Conservation (phyloP, 257 asterid genomes). For the Forsythia viridissima region DNA sequence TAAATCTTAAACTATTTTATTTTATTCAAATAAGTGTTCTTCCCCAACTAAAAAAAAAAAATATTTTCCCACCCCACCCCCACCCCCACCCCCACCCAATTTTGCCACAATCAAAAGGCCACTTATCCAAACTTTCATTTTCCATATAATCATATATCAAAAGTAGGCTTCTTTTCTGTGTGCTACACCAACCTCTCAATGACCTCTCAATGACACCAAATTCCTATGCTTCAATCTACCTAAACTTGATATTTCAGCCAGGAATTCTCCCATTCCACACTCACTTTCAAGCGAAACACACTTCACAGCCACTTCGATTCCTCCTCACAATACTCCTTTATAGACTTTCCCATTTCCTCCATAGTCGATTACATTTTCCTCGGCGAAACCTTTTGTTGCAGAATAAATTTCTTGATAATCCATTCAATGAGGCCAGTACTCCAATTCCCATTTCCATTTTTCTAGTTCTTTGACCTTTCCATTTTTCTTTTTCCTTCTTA, state of each 20-base stretch:
- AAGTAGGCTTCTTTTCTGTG: slow-evolving; percentile 57
- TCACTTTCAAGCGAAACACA: slow-evolving; percentile 40
- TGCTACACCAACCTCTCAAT: slow-evolving; percentile 81
- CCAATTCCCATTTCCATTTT: slow-evolving; percentile 44
- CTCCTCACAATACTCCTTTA: slow-evolving; percentile 39
- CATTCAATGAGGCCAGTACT: slow-evolving; percentile 49
- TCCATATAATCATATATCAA: slow-evolving; percentile 76
- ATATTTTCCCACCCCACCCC: no score
- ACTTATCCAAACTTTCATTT: slow-evolving; percentile 67
- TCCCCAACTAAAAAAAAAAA: no score
- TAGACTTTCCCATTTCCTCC: slow-evolving; percentile 55
- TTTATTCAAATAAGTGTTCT: no score
- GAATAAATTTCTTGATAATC: slow-evolving; percentile 35
- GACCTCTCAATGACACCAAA: slow-evolving; percentile 28
- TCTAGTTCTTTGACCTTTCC: slow-evolving; percentile 31
- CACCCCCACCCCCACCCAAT: no score
- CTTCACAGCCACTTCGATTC: slow-evolving; percentile 40
- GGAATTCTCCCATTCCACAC: slow-evolving; percentile 49
- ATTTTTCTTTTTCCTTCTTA: slow-evolving; percentile 28
- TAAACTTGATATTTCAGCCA: slow-evolving; percentile 72
- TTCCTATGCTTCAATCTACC: slow-evolving; percentile 74
- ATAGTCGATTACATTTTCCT: slow-evolving; percentile 42
- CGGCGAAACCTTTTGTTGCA: slow-evolving; percentile 40
- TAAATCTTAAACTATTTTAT: no score
- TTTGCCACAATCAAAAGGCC: slow-evolving; percentile 41